Conservation (phyloP, 768 basidiomycete genomes). For the Termitomyces sp. region DNA sequence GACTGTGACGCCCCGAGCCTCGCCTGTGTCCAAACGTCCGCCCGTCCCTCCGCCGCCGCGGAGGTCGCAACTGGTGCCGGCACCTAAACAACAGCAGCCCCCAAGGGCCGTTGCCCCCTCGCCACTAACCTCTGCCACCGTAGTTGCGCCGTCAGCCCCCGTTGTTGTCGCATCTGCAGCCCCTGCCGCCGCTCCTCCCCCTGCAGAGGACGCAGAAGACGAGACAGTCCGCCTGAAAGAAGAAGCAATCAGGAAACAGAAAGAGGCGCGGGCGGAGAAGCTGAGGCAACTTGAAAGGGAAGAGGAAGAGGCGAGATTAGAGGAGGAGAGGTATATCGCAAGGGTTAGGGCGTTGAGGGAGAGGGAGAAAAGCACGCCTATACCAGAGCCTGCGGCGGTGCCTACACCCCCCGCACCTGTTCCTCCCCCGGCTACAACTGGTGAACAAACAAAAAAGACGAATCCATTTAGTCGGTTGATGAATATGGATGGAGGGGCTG, state of each 20-base stretch:
- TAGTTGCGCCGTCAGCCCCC: too few species aligned
- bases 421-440: slow-evolving; percentile 3
- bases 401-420: slow-evolving; percentile 17
- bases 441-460: slow-evolving; percentile 40
- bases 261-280: slow-evolving; percentile 64
- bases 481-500: slow-evolving; percentile 38
- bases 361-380: slow-evolving; percentile 21
- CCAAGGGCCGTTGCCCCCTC: background rate
- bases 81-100: background rate
- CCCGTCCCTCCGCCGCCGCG: slow-evolving; percentile 30
- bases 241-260: slow-evolving; percentile 63
- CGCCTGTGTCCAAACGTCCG: slow-evolving; percentile 24
- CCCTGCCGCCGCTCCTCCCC: background rate
- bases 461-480: slow-evolving; percentile 75
- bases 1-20: slow-evolving; percentile 7
- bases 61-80: slow-evolving; percentile 4
- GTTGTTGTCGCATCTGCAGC: background rate
- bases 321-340: slow-evolving; percentile 33
- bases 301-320: slow-evolving; percentile 38
- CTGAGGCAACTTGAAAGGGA: slow-evolving; percentile 60
- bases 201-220: slow-evolving; percentile 71
- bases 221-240: slow-evolving; percentile 61
- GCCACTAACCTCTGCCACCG: background rate
- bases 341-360: slow-evolving; percentile 33
- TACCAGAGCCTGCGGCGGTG: background rate